These are phyloP conservation scores for Volvariella volvacea DNA, from an alignment of 1,284 basidiomycete genomes.

Conservation along the genomic window DNA sequence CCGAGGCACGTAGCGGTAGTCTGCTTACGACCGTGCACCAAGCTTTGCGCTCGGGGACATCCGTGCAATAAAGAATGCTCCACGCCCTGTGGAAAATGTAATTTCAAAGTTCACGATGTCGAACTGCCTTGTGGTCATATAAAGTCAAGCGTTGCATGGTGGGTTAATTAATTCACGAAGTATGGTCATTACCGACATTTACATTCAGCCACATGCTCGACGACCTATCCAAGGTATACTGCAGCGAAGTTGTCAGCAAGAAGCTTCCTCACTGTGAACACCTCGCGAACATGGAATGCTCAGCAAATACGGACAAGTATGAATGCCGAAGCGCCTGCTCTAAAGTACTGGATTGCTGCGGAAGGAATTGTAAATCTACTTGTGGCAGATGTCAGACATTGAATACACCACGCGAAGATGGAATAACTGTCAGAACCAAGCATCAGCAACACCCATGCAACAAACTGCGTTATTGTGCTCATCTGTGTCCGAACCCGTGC, in stretches of 20 bases:
- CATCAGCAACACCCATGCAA: conserved; percentile 50
- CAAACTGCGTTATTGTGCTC: conserved; percentile 49
- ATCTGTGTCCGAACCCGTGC: conserved; percentile 47
- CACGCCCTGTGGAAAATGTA: conserved; percentile 50
- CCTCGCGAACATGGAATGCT: conserved; percentile 36
- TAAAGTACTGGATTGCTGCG: conserved; percentile 46
- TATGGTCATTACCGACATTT: neutral
- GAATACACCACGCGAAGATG: conserved; percentile 12
- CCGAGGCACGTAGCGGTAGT: conserved; percentile 41
- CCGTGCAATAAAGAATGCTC: conserved; percentile 55
- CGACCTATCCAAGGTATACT: conserved; percentile 36
- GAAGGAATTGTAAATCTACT: conserved; percentile 38
- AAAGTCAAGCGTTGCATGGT: conserved; percentile 48
- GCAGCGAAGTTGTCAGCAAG: conserved; percentile 38
- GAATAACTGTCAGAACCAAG: conserved; percentile 17
- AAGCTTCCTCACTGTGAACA: conserved; percentile 55
- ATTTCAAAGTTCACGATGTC: conserved; percentile 39
- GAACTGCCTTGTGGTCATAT: conserved; percentile 60
- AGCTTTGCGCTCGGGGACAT: conserved; percentile 49
- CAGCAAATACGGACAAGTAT: conserved; percentile 29
- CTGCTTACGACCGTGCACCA: conserved; percentile 47
- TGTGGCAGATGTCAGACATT: conserved; percentile 47
- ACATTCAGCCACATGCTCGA: conserved; percentile 41
- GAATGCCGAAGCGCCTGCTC: conserved; percentile 38
- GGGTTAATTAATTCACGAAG: conserved; percentile 14